Percentiles rank a stretch among this genome's conserved stretches.
Conservation (phyloP, 2,329 filamentous ascomycete genomes). For the Diaporthe capsici region DNA sequence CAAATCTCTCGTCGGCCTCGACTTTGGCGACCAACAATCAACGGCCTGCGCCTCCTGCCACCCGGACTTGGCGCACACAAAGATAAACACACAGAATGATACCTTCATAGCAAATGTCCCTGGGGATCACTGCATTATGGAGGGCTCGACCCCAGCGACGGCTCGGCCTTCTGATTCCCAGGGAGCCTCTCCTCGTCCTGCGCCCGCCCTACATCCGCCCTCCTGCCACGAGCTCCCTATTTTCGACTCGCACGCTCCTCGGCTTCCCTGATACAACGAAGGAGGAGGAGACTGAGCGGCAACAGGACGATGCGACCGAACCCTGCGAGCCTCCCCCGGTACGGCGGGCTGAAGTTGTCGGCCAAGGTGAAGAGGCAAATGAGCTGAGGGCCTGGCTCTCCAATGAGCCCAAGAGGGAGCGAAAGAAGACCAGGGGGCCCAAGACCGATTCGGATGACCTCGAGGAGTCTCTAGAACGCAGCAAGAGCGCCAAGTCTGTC, state of each 20-base stretch:
- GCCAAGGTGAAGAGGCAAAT: background rate
- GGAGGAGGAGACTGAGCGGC: background rate
- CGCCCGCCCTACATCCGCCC: constrained; percentile 18
- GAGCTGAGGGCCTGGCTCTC: constrained; percentile 27
- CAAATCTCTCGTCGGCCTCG: background rate
- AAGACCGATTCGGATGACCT: background rate
- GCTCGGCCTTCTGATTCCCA: constrained; percentile 47
- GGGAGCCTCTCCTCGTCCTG: constrained; percentile 38
- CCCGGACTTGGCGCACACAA: constrained; percentile 25
- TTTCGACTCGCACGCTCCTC: background rate
- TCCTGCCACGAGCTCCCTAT: background rate
- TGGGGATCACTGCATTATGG: constrained; percentile 60
- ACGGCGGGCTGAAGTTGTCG: background rate
- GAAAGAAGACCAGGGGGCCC: background rate
- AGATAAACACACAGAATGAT: constrained; percentile 49
- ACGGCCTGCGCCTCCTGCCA: constrained; percentile 29
- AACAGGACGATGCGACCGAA: constrained; percentile 2
- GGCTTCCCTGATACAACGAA: background rate
- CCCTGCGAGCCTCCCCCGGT: background rate
- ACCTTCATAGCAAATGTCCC: constrained; percentile 61
- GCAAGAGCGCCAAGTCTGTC: constrained; percentile 45
- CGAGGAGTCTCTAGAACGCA: constrained; percentile 32
- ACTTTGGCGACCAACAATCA: background rate
- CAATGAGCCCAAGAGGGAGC: background rate
- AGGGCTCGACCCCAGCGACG: constrained; percentile 55